A percentile compares a stretch with the other conserved stretches of the same genome.
phyloP scores from a whole-genome alignment of 2,329 filamentous ascomycete species.

The Pseudogymnoascus sp. region DNA sequence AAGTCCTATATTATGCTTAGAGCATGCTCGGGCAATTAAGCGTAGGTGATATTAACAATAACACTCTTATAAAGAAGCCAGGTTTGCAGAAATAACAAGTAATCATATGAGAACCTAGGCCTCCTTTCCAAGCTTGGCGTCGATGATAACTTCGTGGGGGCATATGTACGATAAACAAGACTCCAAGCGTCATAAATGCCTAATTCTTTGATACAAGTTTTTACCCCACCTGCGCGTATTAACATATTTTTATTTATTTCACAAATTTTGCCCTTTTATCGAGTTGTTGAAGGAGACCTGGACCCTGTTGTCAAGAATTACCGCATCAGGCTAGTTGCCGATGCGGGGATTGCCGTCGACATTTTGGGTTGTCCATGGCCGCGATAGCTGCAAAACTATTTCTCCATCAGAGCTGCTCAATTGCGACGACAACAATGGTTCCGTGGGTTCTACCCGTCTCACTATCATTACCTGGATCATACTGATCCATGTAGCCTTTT shows the following conservation, averaged over 20 bases:
- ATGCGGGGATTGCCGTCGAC: constrained; percentile 7
- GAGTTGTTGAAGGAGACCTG: not conserved
- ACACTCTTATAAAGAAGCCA: not conserved
- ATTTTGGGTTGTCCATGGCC: constrained; percentile 4
- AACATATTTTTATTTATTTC: not conserved
- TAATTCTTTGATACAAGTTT: not conserved
- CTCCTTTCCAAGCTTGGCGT: not conserved
- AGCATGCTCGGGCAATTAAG: not conserved
- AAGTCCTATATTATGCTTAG: not conserved
- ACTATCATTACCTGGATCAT: not conserved
- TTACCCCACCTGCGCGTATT: not conserved
- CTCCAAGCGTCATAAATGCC: not conserved
- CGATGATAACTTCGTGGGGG: not conserved
- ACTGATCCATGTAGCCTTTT: not conserved
- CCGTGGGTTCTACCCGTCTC: not conserved
- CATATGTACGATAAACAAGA: not conserved
- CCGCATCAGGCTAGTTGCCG: not conserved
- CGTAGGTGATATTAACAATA: not conserved
- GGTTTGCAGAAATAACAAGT: not conserved
- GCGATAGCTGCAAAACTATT: constrained; percentile 7
- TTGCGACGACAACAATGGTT: constrained; percentile 5
- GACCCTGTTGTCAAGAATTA: not conserved
- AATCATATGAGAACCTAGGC: not conserved
- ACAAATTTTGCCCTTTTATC: not conserved
- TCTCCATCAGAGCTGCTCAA: not conserved